Base-by-base conservation (phyloP, 2,329 filamentous ascomycete genomes). In the Penicillium sp. region DNA sequence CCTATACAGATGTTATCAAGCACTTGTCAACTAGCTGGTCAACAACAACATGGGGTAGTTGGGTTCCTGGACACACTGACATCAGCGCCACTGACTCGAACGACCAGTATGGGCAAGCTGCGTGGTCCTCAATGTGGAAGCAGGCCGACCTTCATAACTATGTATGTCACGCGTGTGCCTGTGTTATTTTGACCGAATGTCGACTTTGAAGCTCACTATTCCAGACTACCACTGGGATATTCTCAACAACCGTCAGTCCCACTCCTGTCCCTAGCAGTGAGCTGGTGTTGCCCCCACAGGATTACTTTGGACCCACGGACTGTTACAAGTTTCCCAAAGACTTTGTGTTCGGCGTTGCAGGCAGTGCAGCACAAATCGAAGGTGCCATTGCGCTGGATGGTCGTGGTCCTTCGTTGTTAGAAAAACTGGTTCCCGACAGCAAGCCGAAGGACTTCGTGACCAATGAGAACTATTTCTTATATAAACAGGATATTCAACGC, bases 191-290 rank as follows among this genome's bases (percentile, higher is more conserved):
- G 43, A 2, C 1, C 5, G 38, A 8, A 11, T 1, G 4, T 4
- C 9, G 13, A 2, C 54, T 4, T 10, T 36, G 13, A 45, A 47
- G 5, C 57, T 34, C 8, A 34, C 22, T 21, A 2, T 18, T 5
- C 3, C 16, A 64, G 62, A 72, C 70, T 1, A 58, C 69, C 14
- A 66, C 68, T n/a, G 66, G 68, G 1, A 57, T 78, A n/a, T 77
- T 77, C 56, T 75, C 74, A 2, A 82, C 82, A 0, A 86, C 83
- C 0, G 82, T 83, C 2, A 75, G 71, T 4, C 81, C 83, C 0
- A 86, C 82, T 0, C 76, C 83, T 0, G 68, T 86, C 1, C 79
- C 83, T 0, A 81, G 74, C 1, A 79, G 71, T 49, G 81, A 86
- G 53, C 74, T 86, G 1, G 71, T 85, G 5, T 73, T 84, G 0